Evolutionary conservation across 202 grass and related monocot species (phyloP), one percentile per base, ranked within the genome.

Genomic region (Setaria italica): DNA sequence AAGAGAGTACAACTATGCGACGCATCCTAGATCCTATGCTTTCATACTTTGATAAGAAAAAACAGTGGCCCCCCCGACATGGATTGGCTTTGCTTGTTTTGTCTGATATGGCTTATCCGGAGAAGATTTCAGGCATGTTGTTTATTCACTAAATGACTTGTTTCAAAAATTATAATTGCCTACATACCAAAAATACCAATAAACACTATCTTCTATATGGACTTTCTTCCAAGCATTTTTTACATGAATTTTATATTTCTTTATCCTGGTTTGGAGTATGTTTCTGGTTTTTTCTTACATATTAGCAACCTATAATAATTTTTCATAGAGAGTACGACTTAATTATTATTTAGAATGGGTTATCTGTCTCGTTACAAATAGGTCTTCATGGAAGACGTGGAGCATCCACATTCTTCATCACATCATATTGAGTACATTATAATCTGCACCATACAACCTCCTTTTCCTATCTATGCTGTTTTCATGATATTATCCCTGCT

Each of bases 1-100:
- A 92, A 87, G 96, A 98, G 84, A 98, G 96, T 72, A 87, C 91
- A 85, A 95, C 93, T 45, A 94, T 92, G 88, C 91, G 96, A 2
- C 91, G 87, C 50, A 62, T 95, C 64, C 69, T 98, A 79, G 96
- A 98, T 79, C 96, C 96, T 62, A 94, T 95, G 90, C 59, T 98
- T 85, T 66, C 80, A 32, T 98, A 91, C 67, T 92, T 98, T 80
- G 96, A 95, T 84, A 81, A 70, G 67, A 88, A 93, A 54, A 98
- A 92, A 80, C 90, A 95, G 46, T 98, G 96, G 96, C 41, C 72
- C 48, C 92, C 91, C 69, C 86, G 67, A 12, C 86, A 86, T 88
- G 96, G 96, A 62, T 79, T 95, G 77, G 93, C 91, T 81, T 90
- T 94, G 80, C 84, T 95, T 72, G 93, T 95, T 70, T 90, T 98